These are phyloP conservation scores for Neonectria sp. DNA, from an alignment of 2,329 filamentous ascomycete species.

Conservation along the genomic window DNA sequence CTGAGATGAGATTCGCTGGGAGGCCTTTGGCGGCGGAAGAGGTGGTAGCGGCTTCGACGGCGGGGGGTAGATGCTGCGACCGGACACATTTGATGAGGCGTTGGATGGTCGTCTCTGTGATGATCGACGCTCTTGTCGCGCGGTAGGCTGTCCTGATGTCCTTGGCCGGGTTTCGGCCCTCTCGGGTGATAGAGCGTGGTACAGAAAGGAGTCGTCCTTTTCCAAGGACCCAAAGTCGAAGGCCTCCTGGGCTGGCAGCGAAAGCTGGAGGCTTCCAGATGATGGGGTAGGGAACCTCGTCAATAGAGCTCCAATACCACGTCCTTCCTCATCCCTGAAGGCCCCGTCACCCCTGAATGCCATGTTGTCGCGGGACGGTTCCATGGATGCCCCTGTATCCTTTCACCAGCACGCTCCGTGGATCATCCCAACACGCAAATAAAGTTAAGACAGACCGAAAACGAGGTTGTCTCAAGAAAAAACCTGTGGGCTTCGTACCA, in stretches of 20 bases:
- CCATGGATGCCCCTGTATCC: neutral
- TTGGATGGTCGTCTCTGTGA: conserved; percentile 7
- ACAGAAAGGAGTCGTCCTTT: neutral
- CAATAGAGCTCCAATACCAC: neutral
- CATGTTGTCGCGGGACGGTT: neutral
- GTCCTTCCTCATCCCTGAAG: neutral
- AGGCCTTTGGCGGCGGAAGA: conserved; percentile 23
- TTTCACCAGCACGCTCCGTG: neutral
- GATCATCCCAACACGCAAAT: neutral
- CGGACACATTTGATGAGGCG: conserved; percentile 6
- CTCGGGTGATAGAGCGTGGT: neutral
- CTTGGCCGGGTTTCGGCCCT: neutral
- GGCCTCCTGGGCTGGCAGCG: neutral
- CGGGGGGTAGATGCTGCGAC: conserved; percentile 34
- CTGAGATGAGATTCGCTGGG: conserved; percentile 23
- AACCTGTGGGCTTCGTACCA: neutral
- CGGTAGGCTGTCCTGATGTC: neutral
- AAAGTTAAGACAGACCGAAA: neutral
- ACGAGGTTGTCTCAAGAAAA: conserved; percentile 1
- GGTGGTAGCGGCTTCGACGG: conserved; percentile 39
- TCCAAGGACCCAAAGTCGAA: neutral
- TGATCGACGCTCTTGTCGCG: neutral
- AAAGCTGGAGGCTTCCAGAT: neutral
- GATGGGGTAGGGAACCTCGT: conserved; percentile 3
- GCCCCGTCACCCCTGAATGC: neutral